These are phyloP conservation scores for Monilinia laxa DNA, from an alignment of 2,329 filamentous ascomycete species.

Conservation along the genomic window DNA sequence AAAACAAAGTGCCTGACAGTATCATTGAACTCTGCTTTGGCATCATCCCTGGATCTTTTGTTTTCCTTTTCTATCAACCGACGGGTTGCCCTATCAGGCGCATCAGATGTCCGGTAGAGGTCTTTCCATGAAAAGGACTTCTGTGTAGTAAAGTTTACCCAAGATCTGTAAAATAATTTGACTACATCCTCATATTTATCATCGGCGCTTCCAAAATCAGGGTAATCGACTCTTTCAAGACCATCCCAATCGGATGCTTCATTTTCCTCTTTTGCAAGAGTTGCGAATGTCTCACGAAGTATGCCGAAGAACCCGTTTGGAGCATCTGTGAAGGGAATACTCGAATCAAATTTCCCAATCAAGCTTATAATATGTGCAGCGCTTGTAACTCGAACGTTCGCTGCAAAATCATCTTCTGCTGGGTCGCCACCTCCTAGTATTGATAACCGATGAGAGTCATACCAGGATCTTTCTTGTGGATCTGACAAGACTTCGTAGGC, in stretches of 20 bases:
- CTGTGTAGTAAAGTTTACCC: slow-evolving; percentile 77
- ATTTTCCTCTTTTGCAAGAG: slow-evolving; percentile 76
- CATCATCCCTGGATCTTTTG: slow-evolving; percentile 77
- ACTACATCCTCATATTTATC: slow-evolving; percentile 76
- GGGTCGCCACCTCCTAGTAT: slow-evolving; percentile 59
- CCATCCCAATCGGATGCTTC: slow-evolving; percentile 70
- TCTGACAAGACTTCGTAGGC: slow-evolving; percentile 97
- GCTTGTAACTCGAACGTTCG: slow-evolving; percentile 74
- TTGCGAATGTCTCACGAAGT: slow-evolving; percentile 73
- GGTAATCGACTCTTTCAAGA: slow-evolving; percentile 64
- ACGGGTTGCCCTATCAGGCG: slow-evolving; percentile 78
- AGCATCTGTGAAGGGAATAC: slow-evolving; percentile 76
- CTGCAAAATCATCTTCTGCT: slow-evolving; percentile 54
- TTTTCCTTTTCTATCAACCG: slow-evolving; percentile 96
- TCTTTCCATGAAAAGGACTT: slow-evolving; percentile 93
- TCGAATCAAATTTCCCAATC: slow-evolving; percentile 76
- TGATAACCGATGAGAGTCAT: slow-evolving; percentile 87
- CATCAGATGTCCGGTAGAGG: slow-evolving; percentile 77
- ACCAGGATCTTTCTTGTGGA: slow-evolving; percentile 94
- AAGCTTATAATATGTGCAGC: slow-evolving; percentile 75
- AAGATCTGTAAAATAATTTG: slow-evolving; percentile 75
- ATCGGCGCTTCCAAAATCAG: slow-evolving; percentile 75
- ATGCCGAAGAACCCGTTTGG: slow-evolving; percentile 83
- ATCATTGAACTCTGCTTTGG: slow-evolving; percentile 85
- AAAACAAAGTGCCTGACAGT: slow-evolving; percentile 81